Evolutionary conservation across 2,329 filamentous ascomycete genomes (phyloP), one percentile per base, ranked within the genome.

Genomic region (Colletotrichum musicola): DNA sequence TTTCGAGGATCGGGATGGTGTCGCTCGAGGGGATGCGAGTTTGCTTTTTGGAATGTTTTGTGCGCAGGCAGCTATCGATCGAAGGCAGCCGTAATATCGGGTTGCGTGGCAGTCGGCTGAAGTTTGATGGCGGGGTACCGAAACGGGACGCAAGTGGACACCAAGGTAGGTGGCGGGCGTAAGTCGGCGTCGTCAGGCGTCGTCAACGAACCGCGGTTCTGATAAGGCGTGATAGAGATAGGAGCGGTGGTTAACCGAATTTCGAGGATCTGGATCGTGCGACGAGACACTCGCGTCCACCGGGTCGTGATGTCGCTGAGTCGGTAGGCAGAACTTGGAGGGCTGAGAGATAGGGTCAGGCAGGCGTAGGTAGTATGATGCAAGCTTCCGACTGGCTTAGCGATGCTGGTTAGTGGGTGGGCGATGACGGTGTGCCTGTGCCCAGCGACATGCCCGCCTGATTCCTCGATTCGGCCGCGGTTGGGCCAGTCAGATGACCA

Each of bases 71-170:
- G 51, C 62, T 59, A 53, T 55, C 25, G 25, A 5, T 61, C 27
- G 50, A 51, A 69, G 66, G 66, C 66, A 69, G 66, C 55, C 55
- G 66, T 66, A 16, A 51, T 66, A 47, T 57, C 38, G 57, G 66
- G 59, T 68, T 69, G 67, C 67, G 67, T 69, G 67, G 67, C 67
- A 56, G 62, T 62, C 64, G 38, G 42, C 57, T 57, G 51, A 69
- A 63, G 67, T 69, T 69, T 69, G 67, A 69, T 69, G 67, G 67
- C 64, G 67, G 67, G 67, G 67, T 69, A 58, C 67, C 62, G 57
- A 69, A 62, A 69, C 57, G 47, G 57, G 46, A 67, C 54, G 47
- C 63, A 63, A 63, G 53, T 65, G 57, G 62, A 56, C 55, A 66
- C 62, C 40, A 35, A 35, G 30, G 30, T 35, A 35, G 30, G 30